Conservation (phyloP, 208 protist species). For the Leptomonas seymouri region DNA sequence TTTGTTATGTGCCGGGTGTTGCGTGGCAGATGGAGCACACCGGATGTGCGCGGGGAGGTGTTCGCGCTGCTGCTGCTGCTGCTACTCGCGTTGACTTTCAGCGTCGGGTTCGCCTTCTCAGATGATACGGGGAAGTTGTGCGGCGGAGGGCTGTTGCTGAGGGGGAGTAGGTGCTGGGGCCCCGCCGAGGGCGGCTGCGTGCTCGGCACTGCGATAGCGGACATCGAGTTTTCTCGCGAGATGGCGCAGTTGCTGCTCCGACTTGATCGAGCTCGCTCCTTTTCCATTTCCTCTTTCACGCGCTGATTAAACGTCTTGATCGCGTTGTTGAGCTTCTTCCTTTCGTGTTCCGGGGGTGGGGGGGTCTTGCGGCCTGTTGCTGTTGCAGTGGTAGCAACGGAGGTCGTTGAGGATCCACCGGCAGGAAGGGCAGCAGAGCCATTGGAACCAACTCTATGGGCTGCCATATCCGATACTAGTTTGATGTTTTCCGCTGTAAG, state of each 20-base stretch:
- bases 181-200: conserved; percentile 3
- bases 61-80: conserved; percentile 8
- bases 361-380: neutral
- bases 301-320: conserved; percentile 26
- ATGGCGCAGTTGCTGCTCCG: conserved; percentile 3
- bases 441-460: no score
- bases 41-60: neutral
- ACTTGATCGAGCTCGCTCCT: neutral
- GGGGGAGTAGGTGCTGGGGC: neutral
- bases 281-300: conserved; percentile 16
- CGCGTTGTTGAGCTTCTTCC: conserved; percentile 7
- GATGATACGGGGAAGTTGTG: neutral
- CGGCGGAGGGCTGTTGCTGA: neutral
- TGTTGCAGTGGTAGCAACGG: neutral
- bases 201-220: neutral
- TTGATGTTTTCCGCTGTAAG: neutral
- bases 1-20: neutral
- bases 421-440: no score
- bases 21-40: neutral
- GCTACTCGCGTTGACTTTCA: conserved; percentile 5
- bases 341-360: neutral
- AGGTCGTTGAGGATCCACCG: neutral
- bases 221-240: conserved; percentile 9
- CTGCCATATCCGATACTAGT: neutral
- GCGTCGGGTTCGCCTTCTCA: neutral